Percentiles rank a stretch among this genome's conserved stretches.
Evolutionary conservation across 306 rosid species (phyloP).

Genomic region (Sicyos edulis): DNA sequence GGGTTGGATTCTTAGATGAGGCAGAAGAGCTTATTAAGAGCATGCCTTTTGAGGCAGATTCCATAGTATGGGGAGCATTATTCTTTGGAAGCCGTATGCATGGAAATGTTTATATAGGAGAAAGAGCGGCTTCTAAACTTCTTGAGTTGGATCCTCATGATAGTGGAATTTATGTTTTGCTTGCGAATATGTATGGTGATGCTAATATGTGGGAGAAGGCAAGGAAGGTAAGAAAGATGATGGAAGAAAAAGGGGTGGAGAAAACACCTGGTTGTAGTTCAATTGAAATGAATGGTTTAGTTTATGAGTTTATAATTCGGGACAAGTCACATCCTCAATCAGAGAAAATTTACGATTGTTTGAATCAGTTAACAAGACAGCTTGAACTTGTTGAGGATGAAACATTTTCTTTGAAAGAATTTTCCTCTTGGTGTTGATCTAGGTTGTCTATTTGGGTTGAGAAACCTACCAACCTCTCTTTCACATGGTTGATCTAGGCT

Average conservation of each 20-base stretch:
- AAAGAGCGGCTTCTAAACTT: constrained; percentile 63
- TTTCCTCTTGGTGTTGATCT: constrained; percentile 7
- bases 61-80: constrained; percentile 76
- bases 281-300: constrained; percentile 71
- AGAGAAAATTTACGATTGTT: constrained; percentile 50
- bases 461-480: neutral
- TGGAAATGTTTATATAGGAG: constrained; percentile 52
- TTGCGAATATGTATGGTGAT: constrained; percentile 60
- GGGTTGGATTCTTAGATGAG: constrained; percentile 73
- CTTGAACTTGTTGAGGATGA: constrained; percentile 16
- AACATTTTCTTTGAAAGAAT: neutral
- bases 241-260: constrained; percentile 69
- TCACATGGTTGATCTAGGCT: neutral
- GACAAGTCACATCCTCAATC: constrained; percentile 73
- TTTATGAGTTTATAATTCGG: constrained; percentile 81
- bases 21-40: constrained; percentile 52
- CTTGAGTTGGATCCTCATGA: constrained; percentile 69
- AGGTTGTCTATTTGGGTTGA: neutral
- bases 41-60: constrained; percentile 63
- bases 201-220: constrained; percentile 56
- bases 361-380: constrained; percentile 47
- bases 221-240: constrained; percentile 40
- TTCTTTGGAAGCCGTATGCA: constrained; percentile 63
- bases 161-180: constrained; percentile 62
- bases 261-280: constrained; percentile 89